Conservation (phyloP, 2,329 filamentous ascomycete genomes). For the Dactylellina sp. region DNA sequence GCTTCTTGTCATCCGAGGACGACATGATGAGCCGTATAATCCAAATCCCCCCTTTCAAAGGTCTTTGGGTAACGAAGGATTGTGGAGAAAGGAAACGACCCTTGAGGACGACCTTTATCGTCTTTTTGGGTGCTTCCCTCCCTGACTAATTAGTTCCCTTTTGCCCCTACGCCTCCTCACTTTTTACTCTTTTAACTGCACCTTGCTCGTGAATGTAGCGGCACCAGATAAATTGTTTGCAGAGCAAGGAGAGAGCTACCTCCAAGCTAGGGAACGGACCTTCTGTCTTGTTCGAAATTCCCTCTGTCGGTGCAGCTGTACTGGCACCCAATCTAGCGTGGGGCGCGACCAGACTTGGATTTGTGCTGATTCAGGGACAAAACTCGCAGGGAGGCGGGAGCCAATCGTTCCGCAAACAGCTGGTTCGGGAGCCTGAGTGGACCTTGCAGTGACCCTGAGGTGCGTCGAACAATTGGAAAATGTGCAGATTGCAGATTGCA, state of each 20-base stretch:
- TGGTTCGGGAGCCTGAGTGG: constrained; percentile 45
- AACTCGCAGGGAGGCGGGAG: constrained; percentile 53
- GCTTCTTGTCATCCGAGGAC: constrained; percentile 55
- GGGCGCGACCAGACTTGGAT: constrained; percentile 40
- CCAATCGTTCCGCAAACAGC: constrained; percentile 57
- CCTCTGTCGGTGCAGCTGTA: constrained; percentile 13
- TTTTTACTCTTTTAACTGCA: constrained; percentile 49
- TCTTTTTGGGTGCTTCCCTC: constrained; percentile 16
- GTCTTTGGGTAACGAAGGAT: constrained; percentile 39
- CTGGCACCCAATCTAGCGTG: constrained; percentile 41
- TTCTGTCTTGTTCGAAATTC: constrained; percentile 39
- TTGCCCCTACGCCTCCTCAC: constrained; percentile 51
- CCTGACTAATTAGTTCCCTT: constrained; percentile 46
- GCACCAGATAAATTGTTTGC: constrained; percentile 35
- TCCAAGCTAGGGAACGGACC: constrained; percentile 53
- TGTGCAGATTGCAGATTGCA: neutral
- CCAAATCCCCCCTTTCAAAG: constrained; percentile 54
- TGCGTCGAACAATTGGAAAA: constrained; percentile 45
- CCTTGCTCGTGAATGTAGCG: constrained; percentile 49
- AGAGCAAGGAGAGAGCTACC: constrained; percentile 27
- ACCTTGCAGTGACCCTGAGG: constrained; percentile 36
- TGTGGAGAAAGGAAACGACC: constrained; percentile 17
- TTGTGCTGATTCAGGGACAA: constrained; percentile 56
- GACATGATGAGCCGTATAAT: constrained; percentile 46
- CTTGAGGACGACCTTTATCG: constrained; percentile 38